Conservation (phyloP, 169 alveolate species). For the Fabrea salina region DNA sequence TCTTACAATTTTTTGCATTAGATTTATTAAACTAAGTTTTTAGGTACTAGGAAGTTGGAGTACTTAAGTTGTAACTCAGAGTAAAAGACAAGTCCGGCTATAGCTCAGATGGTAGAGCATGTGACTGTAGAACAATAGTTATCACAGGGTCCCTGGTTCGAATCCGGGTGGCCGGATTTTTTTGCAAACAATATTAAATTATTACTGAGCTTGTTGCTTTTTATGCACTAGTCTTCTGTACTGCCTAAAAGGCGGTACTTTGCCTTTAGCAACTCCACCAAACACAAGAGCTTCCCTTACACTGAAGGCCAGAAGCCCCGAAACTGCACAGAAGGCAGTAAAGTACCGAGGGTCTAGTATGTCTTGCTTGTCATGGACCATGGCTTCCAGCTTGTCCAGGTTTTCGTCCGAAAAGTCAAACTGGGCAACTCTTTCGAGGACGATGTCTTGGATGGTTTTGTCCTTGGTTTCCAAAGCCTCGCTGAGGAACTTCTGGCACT, state of each 20-base stretch:
- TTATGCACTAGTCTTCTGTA: conserved; percentile 7
- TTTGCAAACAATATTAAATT: too few relatives aligned
- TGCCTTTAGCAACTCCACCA: conserved; percentile 25
- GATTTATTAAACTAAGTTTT: too few relatives aligned
- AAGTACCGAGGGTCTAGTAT: neutral
- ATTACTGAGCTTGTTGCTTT: too few relatives aligned
- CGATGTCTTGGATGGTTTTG: neutral
- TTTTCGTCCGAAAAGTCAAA: conserved; percentile 20
- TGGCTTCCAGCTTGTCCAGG: conserved; percentile 5
- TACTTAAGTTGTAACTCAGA: too few relatives aligned
- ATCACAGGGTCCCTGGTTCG: neutral
- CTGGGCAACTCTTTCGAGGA: neutral
- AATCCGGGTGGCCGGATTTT: neutral
- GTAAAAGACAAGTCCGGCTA: too few relatives aligned
- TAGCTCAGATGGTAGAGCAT: neutral
- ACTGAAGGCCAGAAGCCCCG: conserved; percentile 8
- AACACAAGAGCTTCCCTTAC: conserved; percentile 17
- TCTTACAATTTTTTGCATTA: too few relatives aligned
- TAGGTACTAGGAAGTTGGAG: too few relatives aligned
- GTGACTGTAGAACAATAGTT: neutral
- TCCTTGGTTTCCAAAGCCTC: conserved; percentile 15
- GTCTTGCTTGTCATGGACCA: neutral
- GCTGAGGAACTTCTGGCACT: neutral
- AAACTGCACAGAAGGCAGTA: conserved; percentile 16
- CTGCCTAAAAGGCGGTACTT: conserved; percentile 12